Conservation (phyloP, 73 alveolate genomes). For the Stentor roeselii region DNA sequence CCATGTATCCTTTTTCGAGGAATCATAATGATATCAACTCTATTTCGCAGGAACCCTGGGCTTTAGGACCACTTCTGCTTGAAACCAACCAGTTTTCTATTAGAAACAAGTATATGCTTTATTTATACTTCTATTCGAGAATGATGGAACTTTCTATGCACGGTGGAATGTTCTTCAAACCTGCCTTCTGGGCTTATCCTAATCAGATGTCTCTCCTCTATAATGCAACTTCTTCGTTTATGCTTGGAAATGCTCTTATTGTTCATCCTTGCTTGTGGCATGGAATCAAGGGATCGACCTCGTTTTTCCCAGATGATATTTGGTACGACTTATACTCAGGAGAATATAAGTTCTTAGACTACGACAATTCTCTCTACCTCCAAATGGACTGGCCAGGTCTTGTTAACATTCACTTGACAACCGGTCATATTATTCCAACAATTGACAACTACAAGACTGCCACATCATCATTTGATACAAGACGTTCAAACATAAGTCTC, state of each 20-base stretch:
- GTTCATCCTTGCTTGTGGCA: slow-evolving; percentile 29
- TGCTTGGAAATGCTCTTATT: slow-evolving; percentile 53
- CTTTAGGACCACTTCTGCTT: neutral
- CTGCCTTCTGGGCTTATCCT: slow-evolving; percentile 82
- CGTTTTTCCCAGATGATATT: slow-evolving; percentile 22
- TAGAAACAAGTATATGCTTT: slow-evolving; percentile 74
- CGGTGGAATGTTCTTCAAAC: slow-evolving; percentile 84
- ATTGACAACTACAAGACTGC: slow-evolving; percentile 7
- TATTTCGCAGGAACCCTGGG: slow-evolving; percentile 41
- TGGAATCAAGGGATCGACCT: neutral
- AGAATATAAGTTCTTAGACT: neutral
- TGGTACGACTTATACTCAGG: slow-evolving; percentile 9
- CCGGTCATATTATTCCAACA: slow-evolving; percentile 73
- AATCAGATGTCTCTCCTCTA: slow-evolving; percentile 35
- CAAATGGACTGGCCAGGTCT: slow-evolving; percentile 44
- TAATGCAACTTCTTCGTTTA: slow-evolving; percentile 21
- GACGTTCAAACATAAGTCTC: slow-evolving; percentile 37
- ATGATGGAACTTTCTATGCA: slow-evolving; percentile 49
- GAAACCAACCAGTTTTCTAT: slow-evolving; percentile 62
- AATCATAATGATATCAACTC: slow-evolving; percentile 64
- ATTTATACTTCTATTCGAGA: slow-evolving; percentile 79
- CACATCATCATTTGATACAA: slow-evolving; percentile 45
- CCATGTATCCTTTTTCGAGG: slow-evolving; percentile 86
- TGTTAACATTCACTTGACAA: slow-evolving; percentile 68
- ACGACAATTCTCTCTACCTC: neutral